Evolutionary conservation across 73 alveolate species (phyloP).

Genomic region (Tetrahymena borealis): DNA sequence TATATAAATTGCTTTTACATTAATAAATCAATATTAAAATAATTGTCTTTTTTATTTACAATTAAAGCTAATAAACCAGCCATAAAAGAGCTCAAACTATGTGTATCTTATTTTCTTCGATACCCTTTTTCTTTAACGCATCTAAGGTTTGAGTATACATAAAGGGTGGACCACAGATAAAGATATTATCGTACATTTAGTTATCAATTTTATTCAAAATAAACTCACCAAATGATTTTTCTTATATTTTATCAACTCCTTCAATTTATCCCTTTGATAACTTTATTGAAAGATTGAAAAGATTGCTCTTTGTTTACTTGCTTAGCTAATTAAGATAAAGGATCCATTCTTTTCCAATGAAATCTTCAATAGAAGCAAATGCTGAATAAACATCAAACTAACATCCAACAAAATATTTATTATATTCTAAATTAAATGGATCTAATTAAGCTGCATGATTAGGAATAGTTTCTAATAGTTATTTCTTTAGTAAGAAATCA

Average conservation of each 20-base stretch:
- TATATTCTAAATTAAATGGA: not conserved
- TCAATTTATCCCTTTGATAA: constrained; percentile 9
- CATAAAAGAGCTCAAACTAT: too few species aligned
- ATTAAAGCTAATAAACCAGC: too few species aligned
- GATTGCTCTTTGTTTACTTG: not conserved
- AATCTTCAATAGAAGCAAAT: constrained; percentile 14
- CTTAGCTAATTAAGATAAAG: not conserved
- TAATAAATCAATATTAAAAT: too few species aligned
- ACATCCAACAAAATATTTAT: not conserved
- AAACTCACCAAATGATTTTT: not conserved
- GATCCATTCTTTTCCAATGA: constrained; percentile 31
- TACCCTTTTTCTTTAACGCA: not conserved
- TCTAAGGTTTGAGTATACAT: not conserved
- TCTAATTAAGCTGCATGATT: not conserved
- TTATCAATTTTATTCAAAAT: not conserved
- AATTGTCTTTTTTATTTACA: too few species aligned
- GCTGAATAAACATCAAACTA: constrained; percentile 10
- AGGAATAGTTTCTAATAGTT: not conserved
- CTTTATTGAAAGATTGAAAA: constrained; percentile 3
- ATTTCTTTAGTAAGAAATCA: constrained; percentile 12
- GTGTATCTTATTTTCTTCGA: not conserved
- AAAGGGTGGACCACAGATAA: constrained; percentile 33
- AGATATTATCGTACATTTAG: not conserved
- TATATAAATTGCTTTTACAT: too few species aligned
- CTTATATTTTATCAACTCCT: not conserved